A percentile compares a stretch with the other conserved stretches of the same genome.
Conservation (phyloP, 1,139 yeast genomes). For the Diutina siamensis region DNA sequence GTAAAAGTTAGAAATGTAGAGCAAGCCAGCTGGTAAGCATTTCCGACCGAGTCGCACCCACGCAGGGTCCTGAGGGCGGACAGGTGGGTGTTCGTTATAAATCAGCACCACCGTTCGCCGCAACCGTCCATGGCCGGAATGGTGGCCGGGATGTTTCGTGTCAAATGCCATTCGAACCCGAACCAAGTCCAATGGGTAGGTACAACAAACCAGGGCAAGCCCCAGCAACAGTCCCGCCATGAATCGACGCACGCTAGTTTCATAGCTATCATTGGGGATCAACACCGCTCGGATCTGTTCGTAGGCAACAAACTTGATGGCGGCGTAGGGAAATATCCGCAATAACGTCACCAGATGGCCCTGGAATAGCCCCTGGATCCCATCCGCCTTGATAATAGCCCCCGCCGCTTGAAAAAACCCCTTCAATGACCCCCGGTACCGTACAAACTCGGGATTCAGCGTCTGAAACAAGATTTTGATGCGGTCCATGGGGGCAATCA, state of each 20-base stretch:
- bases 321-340: conserved; percentile 93
- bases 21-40: conserved; percentile 23
- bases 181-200: conserved; percentile 85
- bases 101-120: conserved; percentile 42
- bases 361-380: conserved; percentile 75
- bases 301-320: conserved; percentile 93
- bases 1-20: conserved; percentile 60
- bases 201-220: conserved; percentile 71
- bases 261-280: conserved; percentile 65
- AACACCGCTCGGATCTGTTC: conserved; percentile 78
- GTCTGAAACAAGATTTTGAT: conserved; percentile 93
- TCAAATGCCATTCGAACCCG: conserved; percentile 90
- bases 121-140: conserved; percentile 37
- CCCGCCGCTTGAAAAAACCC: conserved; percentile 70
- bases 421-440: conserved; percentile 67
- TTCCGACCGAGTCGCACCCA: conserved; percentile 26
- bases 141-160: conserved; percentile 33
- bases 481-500: conserved; percentile 91
- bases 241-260: conserved; percentile 71
- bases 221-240: conserved; percentile 89
- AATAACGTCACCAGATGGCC: conserved; percentile 92
- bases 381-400: conserved; percentile 58
- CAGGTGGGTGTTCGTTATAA: conserved; percentile 51
- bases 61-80: conserved; percentile 22
- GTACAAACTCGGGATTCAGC: conserved; percentile 74